These are phyloP conservation scores for Crithidia fasciculata DNA, from an alignment of 208 protist genomes.

Conservation along the genomic window DNA sequence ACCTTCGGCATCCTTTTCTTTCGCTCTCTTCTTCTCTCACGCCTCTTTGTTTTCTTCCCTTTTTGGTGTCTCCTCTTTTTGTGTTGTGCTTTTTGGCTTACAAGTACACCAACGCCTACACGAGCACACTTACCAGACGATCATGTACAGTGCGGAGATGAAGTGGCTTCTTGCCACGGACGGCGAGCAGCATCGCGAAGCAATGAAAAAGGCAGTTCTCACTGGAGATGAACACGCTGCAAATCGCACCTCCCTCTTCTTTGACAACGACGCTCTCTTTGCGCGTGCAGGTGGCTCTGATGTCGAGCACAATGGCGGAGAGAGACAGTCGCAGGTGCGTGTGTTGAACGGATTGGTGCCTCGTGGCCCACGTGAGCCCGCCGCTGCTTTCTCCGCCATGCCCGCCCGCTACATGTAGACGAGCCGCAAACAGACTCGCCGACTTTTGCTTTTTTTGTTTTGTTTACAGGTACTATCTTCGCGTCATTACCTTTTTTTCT, in stretches of 20 bases:
- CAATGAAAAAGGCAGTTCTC: constrained; percentile 9
- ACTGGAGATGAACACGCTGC: neutral
- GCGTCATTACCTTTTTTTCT: constrained; percentile 9
- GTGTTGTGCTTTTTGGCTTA: neutral
- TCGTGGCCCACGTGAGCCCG: constrained; percentile 17
- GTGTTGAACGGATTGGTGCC: constrained; percentile 6
- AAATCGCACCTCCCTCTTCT: neutral
- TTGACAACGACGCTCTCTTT: neutral
- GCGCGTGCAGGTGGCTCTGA: too few relatives aligned
- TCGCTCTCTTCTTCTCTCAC: neutral
- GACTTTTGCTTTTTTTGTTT: neutral
- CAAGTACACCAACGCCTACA: neutral
- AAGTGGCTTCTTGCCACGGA: constrained; percentile 26
- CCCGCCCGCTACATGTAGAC: constrained; percentile 18
- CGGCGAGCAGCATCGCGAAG: constrained; percentile 2
- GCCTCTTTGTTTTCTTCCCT: neutral
- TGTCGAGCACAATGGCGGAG: neutral
- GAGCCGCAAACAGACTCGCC: too few relatives aligned
- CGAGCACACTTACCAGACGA: neutral
- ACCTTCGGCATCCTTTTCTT: neutral
- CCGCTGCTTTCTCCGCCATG: constrained; percentile 7
- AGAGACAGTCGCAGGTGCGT: neutral
- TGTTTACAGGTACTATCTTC: neutral
- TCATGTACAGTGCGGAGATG: constrained; percentile 24
- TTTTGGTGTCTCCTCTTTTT: neutral